These are phyloP conservation scores for Apiospora saccharicola DNA, from an alignment of 2,329 filamentous ascomycete genomes.

Conservation along the genomic window DNA sequence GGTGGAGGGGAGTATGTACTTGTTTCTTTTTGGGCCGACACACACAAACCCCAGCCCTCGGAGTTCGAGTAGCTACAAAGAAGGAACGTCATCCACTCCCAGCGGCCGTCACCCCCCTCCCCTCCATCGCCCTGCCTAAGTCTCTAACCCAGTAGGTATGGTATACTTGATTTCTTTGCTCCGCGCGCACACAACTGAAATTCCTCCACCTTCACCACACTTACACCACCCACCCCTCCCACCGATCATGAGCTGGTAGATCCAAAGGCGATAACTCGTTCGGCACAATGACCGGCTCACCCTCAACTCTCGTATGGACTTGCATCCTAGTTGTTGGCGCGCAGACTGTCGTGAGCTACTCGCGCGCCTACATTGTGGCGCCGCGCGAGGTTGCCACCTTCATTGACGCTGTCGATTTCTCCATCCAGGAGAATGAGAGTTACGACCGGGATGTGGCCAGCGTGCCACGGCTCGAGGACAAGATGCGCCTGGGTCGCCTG, in stretches of 20 bases:
- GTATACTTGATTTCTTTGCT: constrained; percentile 15
- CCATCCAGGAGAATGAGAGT: constrained; percentile 68
- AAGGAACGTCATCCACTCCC: constrained; percentile 19
- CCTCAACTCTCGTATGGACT: constrained; percentile 51
- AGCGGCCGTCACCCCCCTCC: neutral
- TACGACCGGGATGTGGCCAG: constrained; percentile 67
- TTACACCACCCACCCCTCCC: constrained; percentile 13
- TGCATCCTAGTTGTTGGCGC: constrained; percentile 63
- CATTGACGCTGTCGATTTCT: constrained; percentile 67
- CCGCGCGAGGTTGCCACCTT: constrained; percentile 65
- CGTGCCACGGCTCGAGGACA: constrained; percentile 67
- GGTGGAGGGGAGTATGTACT: neutral
- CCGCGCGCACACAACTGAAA: constrained; percentile 10
- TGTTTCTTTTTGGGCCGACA: neutral
- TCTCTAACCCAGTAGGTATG: neutral
- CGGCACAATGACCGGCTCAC: constrained; percentile 19
- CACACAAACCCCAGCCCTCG: constrained; percentile 12
- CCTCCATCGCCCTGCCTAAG: constrained; percentile 2
- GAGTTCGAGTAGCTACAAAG: constrained; percentile 1
- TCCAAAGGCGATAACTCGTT: constrained; percentile 2
- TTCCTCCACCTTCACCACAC: constrained; percentile 1
- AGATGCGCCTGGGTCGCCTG: constrained; percentile 64
- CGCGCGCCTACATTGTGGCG: constrained; percentile 63
- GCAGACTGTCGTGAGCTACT: constrained; percentile 60
- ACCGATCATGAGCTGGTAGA: constrained; percentile 14